Percentiles rank a stretch among this genome's conserved stretches.
Evolutionary conservation across 1,139 yeast species (phyloP).

Genomic region (Blastobotrys capitulatus): DNA sequence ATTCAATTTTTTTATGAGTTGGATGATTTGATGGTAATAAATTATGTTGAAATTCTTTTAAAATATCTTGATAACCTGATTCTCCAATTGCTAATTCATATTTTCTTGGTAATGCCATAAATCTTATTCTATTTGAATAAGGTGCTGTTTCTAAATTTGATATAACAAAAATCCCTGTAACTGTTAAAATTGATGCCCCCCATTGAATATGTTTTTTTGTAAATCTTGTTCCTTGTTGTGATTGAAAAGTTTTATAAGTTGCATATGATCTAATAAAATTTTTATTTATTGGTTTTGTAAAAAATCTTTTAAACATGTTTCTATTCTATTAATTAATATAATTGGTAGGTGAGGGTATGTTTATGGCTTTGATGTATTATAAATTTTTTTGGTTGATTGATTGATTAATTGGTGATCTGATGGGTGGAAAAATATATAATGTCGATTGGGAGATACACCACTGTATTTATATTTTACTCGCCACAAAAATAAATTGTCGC

Average conservation of each 20-base stretch:
- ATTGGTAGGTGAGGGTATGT: too few species aligned
- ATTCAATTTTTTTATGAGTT: slow-evolving; percentile 46
- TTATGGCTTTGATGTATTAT: too few species aligned
- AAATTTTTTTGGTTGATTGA: too few species aligned
- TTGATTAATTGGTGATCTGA: too few species aligned
- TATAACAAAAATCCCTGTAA: slow-evolving; percentile 45
- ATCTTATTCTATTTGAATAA: slow-evolving; percentile 64
- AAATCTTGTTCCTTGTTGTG: slow-evolving; percentile 1
- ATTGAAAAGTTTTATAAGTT: slow-evolving; percentile 9
- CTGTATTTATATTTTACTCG: too few species aligned
- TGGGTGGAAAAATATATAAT: too few species aligned
- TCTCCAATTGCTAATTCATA: slow-evolving; percentile 66
- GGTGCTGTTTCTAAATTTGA: slow-evolving; percentile 79
- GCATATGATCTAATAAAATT: slow-evolving; percentile 5
- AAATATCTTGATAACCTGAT: slow-evolving; percentile 56
- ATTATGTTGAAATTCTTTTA: slow-evolving; percentile 34
- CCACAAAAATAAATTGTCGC: too few species aligned
- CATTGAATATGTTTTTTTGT: slow-evolving; percentile 14
- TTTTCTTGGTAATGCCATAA: slow-evolving; percentile 67
- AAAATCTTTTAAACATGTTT: too few species aligned
- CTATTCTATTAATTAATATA: too few species aligned
- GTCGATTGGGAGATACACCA: too few species aligned
- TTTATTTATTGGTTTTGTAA: too few species aligned
- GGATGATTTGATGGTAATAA: slow-evolving; percentile 39
- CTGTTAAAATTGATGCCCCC: slow-evolving; percentile 29